phyloP scores from a whole-genome alignment of 257 asterid species.

The Nicotiana sylvestris region DNA sequence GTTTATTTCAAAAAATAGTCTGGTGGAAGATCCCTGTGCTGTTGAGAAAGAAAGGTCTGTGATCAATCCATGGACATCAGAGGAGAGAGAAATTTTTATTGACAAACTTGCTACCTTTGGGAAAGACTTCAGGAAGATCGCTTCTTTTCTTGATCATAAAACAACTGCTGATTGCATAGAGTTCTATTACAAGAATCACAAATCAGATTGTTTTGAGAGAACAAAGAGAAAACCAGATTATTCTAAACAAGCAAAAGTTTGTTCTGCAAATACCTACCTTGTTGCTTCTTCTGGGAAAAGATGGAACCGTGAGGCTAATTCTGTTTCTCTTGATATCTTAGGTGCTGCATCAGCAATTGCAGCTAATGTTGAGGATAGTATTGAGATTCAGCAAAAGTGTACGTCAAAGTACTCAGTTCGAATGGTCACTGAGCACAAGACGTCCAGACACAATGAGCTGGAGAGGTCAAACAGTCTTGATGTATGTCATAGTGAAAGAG shows the following conservation, averaged over 20 bases:
- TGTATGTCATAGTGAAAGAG: slow-evolving; percentile 49
- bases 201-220: slow-evolving; percentile 64
- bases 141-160: slow-evolving; percentile 73
- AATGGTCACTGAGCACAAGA: slow-evolving; percentile 33
- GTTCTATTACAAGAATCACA: slow-evolving; percentile 96
- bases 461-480: slow-evolving; percentile 54
- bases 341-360: slow-evolving; percentile 78
- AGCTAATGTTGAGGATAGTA: slow-evolving; percentile 44
- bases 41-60: slow-evolving; percentile 69
- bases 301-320: slow-evolving; percentile 67
- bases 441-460: slow-evolving; percentile 36
- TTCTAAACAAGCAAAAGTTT: slow-evolving; percentile 54
- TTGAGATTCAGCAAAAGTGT: slow-evolving; percentile 45
- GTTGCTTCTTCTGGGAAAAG: slow-evolving; percentile 78
- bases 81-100: slow-evolving; percentile 70
- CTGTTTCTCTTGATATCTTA: slow-evolving; percentile 75
- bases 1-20: slow-evolving; percentile 68
- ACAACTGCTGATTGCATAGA: slow-evolving; percentile 89
- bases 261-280: slow-evolving; percentile 53
- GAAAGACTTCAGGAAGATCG: slow-evolving; percentile 69
- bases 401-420: slow-evolving; percentile 40
- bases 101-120: slow-evolving; percentile 71
- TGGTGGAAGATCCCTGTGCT: slow-evolving; percentile 86
- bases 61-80: slow-evolving; percentile 72
- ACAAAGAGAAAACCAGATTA: slow-evolving; percentile 56